Evolutionary conservation across 495 filamentous ascomycete genomes (phyloP).

Genomic region (Alectoria sarmentosa): DNA sequence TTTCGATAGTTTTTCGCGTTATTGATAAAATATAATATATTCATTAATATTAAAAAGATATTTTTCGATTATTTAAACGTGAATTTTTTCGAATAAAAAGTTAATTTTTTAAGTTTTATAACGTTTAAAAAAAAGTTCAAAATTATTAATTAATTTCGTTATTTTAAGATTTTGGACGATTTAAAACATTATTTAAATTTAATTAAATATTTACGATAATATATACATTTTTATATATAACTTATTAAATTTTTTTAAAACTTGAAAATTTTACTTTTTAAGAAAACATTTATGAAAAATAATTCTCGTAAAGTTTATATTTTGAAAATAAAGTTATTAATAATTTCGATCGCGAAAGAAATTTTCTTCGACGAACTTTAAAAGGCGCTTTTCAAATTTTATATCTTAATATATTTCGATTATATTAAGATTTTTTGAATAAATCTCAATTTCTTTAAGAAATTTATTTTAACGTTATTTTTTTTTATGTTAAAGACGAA

Average conservation of each 20-base stretch:
- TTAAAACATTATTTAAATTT: conserved; percentile 7
- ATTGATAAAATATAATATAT: conserved; percentile 5
- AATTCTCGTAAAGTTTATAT: neutral
- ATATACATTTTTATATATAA: conserved; percentile 6
- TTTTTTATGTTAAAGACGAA: conserved; percentile 3
- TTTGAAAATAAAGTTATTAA: neutral
- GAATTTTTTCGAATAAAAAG: neutral
- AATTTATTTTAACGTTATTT: neutral
- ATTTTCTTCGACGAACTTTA: neutral
- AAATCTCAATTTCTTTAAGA: neutral
- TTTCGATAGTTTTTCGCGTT: neutral
- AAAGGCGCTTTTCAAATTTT: neutral
- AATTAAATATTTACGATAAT: neutral
- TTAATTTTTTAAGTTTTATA: neutral
- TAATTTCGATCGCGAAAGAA: neutral
- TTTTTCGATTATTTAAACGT: conserved; percentile 9
- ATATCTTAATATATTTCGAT: neutral
- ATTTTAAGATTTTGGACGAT: neutral
- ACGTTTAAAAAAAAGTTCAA: conserved; percentile 4
- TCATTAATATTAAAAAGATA: conserved; percentile 5
- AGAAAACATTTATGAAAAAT: neutral
- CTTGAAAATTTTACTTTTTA: neutral
- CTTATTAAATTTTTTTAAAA: neutral
- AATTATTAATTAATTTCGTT: neutral
- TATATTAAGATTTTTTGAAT: neutral